Conservation (phyloP, 2,329 filamentous ascomycete species). For the Aspergillus sp. region DNA sequence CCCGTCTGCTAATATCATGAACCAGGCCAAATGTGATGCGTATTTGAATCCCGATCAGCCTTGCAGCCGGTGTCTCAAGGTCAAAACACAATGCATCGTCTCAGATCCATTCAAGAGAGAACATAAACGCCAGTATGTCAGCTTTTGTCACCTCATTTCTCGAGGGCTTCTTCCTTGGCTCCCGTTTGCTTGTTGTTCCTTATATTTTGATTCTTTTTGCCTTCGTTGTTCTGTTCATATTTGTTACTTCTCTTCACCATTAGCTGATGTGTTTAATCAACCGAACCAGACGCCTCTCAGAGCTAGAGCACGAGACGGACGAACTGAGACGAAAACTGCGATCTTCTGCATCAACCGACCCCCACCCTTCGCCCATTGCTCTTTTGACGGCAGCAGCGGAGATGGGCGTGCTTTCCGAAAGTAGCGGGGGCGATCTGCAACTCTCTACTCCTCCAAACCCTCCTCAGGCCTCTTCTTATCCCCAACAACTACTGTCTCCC, state of each 20-base stretch:
- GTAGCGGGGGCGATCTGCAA: background rate
- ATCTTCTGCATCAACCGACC: slow-evolving; percentile 16
- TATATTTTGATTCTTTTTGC: too few relatives aligned
- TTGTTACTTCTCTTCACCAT: too few relatives aligned
- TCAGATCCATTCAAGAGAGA: slow-evolving; percentile 40
- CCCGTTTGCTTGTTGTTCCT: too few relatives aligned
- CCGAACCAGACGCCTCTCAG: slow-evolving; percentile 27
- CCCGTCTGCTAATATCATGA: too few relatives aligned
- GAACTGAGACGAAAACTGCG: slow-evolving; percentile 31
- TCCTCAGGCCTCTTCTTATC: slow-evolving; percentile 11
- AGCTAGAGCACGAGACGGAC: slow-evolving; percentile 33
- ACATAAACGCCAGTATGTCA: slow-evolving; percentile 35
- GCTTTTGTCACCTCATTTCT: background rate
- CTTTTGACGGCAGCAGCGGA: slow-evolving; percentile 27
- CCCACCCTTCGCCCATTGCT: slow-evolving; percentile 20
- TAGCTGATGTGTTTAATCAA: background rate
- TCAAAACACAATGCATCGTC: slow-evolving; percentile 32
- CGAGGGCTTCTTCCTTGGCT: too few relatives aligned
- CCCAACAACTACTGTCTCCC: slow-evolving; percentile 16
- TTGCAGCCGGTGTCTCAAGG: slow-evolving; percentile 35
- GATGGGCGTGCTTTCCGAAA: slow-evolving; percentile 18
- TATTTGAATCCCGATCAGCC: slow-evolving; percentile 29
- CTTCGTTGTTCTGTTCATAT: too few relatives aligned
- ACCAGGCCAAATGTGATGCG: slow-evolving; percentile 36
- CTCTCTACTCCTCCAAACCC: slow-evolving; percentile 15